Evolutionary conservation across 352 stramenopile genomes (phyloP), one percentile per base, ranked within the genome.

Genomic region (Globisporangium splendens): DNA sequence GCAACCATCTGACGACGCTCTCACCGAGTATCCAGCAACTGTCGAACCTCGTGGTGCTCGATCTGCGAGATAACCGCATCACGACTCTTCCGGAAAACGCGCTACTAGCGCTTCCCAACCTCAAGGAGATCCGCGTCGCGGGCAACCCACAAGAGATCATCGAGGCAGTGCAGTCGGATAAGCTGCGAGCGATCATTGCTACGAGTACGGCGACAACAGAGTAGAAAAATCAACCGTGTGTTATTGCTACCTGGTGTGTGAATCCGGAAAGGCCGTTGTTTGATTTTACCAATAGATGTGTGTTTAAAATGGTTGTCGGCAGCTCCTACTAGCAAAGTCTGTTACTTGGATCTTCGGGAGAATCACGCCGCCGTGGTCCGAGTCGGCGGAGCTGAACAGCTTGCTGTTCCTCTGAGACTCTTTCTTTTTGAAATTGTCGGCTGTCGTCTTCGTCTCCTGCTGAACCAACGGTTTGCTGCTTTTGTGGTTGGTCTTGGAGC

Each of bases 1-100:
- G 79, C 56, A 96, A 96, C 61, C 54, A 64, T 2, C 70, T 96
- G 6, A 71, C 62, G 17, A 57, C 57, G 44, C 63, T 96, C 8
- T 71, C 88, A 11, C 43, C 43, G 1, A 51, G 72, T 18, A 61
- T 90, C 10, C 47, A 54, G 47, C 62, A 81, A 69, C 72, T 93
- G 48, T 63, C 58, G 59, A 54, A 74, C 47, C 72, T 94, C 11
- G 49, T 87, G 59, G 76, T 68, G 54, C 81, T 93, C 49, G 82
- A 89, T 43, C 22, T 93, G 51, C 56, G 74, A 11, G 59, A 75
- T 46, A 95, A 95, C 53, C 56, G 56, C 24, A 71, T 92, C 14
- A 21, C 51, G 21, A 58, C 35, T 5, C 56, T 94, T 33, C 75
- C 79, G 0, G 56, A 77, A 13, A 33, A 75, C 35, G 63, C 75